Conservation (phyloP, 768 basidiomycete species). For the Tulasnella sp. region DNA sequence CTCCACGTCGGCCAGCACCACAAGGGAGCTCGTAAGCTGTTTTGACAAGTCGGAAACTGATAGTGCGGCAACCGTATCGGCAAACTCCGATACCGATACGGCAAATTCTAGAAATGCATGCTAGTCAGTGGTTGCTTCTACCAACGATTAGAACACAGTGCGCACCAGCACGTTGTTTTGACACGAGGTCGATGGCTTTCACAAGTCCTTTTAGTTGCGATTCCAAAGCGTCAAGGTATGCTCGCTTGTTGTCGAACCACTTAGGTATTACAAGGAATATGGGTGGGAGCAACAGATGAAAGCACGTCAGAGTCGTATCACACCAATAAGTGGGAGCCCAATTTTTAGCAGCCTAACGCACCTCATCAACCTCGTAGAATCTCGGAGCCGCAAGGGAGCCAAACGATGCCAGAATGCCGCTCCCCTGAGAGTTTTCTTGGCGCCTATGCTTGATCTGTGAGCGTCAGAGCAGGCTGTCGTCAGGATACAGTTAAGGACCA, state of each 20-base stretch:
- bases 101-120: conserved; percentile 9
- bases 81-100: conserved; percentile 47
- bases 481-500: neutral
- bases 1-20: conserved; percentile 62
- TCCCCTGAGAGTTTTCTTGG: conserved; percentile 56
- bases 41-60: conserved; percentile 64
- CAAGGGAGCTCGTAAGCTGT: conserved; percentile 58
- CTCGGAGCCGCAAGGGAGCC: conserved; percentile 68
- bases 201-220: conserved; percentile 76
- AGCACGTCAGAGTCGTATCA: no score
- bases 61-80: conserved; percentile 56
- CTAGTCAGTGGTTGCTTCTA: neutral
- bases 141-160: neutral
- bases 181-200: conserved; percentile 75
- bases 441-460: conserved; percentile 78
- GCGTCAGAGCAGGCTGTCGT: no score
- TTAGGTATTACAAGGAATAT: conserved; percentile 24
- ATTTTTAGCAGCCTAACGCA: conserved; percentile 23
- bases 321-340: no score
- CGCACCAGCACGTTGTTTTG: conserved; percentile 67
- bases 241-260: conserved; percentile 88
- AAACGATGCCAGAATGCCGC: conserved; percentile 69
- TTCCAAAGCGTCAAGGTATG: conserved; percentile 81
- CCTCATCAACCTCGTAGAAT: conserved; percentile 84
- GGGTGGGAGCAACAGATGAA: neutral